Evolutionary conservation across 129 eudicot genomes (phyloP).

Genomic region (Apium graveolens): DNA sequence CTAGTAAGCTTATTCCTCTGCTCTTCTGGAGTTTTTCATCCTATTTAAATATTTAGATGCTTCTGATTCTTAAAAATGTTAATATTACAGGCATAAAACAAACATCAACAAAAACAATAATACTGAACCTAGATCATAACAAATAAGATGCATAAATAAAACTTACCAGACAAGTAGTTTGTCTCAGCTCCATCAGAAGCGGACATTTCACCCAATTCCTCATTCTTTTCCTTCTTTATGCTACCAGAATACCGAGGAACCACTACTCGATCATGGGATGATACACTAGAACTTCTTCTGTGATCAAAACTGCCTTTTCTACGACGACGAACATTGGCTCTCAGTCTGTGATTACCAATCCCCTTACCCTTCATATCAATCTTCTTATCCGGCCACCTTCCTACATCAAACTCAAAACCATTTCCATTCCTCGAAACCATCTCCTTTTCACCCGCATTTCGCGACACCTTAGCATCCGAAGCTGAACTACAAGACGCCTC

Average conservation of each 20-base stretch:
- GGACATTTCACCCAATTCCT: slow-evolving; percentile 12
- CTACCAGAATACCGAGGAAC: slow-evolving; percentile 19
- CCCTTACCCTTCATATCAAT: slow-evolving; percentile 77
- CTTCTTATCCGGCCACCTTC: slow-evolving; percentile 12
- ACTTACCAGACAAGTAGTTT: slow-evolving; percentile 36
- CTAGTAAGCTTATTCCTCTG: background rate
- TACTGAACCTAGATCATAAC: background rate
- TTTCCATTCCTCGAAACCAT: slow-evolving; percentile 9
- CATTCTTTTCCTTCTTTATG: slow-evolving; percentile 15
- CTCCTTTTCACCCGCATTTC: slow-evolving; percentile 13
- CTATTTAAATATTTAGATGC: background rate
- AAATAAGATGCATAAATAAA: background rate
- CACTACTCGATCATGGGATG: slow-evolving; percentile 29
- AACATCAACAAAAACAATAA: background rate
- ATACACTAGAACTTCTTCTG: slow-evolving; percentile 34
- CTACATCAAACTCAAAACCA: slow-evolving; percentile 15
- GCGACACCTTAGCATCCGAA: slow-evolving; percentile 34
- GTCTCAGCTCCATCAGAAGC: slow-evolving; percentile 18
- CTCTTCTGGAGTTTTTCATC: background rate
- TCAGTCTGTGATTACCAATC: slow-evolving; percentile 31
- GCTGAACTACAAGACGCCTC: slow-evolving; percentile 68
- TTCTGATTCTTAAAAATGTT: background rate
- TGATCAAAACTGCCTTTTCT: slow-evolving; percentile 25
- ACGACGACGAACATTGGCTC: slow-evolving; percentile 43
- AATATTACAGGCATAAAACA: background rate